A percentile compares a stretch with the other conserved stretches of the same genome.
These are phyloP conservation scores for Fomitopsis palustris DNA, from an alignment of 1,284 basidiomycete species.

Conservation along the genomic window DNA sequence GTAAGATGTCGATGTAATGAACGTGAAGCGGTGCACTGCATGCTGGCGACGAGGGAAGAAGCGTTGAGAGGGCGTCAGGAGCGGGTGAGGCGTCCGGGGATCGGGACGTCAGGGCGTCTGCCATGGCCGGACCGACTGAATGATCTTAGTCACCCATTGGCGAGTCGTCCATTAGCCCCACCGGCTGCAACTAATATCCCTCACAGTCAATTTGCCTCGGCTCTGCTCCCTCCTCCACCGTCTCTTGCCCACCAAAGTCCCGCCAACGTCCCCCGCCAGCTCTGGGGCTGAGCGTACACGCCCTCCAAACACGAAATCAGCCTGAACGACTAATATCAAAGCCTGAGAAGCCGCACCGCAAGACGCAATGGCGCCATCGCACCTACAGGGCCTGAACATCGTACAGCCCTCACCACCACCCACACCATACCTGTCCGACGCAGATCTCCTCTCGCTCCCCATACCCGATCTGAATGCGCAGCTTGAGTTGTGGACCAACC, in stretches of 20 bases:
- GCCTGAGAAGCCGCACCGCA: neutral
- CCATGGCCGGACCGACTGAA: neutral
- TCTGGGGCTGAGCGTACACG: neutral
- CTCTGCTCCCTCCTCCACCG: neutral
- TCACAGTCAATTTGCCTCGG: neutral
- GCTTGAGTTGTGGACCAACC: constrained; percentile 81
- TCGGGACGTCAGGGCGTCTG: neutral
- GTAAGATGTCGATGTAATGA: too few relatives aligned
- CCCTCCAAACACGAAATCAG: neutral
- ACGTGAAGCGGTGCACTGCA: too few relatives aligned
- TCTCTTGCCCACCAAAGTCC: neutral
- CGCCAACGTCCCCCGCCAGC: neutral
- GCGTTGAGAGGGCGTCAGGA: neutral
- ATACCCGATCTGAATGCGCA: constrained; percentile 75
- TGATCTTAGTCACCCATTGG: constrained; percentile 3
- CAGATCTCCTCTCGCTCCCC: constrained; percentile 58
- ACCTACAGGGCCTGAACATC: constrained; percentile 74
- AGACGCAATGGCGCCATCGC: constrained; percentile 48
- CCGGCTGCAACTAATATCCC: neutral
- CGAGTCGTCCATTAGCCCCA: neutral
- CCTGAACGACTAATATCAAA: neutral
- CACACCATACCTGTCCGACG: constrained; percentile 38
- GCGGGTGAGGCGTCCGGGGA: neutral
- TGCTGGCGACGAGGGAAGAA: too few relatives aligned
- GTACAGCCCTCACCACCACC: constrained; percentile 50